A percentile compares a stretch with the other conserved stretches of the same genome.
Conservation (phyloP, 2,329 filamentous ascomycete genomes). For the Talaromyces sp. region DNA sequence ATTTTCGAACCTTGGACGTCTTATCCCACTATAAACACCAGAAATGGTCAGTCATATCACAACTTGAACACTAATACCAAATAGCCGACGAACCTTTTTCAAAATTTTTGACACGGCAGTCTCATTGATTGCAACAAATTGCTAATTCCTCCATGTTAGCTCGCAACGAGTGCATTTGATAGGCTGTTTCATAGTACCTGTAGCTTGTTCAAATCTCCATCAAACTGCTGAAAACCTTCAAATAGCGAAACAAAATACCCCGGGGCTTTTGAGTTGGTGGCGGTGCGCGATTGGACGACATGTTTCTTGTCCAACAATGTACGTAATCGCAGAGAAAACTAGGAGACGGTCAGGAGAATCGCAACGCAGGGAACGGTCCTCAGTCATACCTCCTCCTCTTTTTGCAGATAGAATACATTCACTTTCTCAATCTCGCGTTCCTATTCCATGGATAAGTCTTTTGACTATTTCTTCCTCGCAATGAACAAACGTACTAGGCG, state of each 20-base stretch:
- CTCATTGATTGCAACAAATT: conserved; percentile 97
- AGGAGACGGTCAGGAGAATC: conserved; percentile 6
- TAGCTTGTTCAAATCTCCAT: conserved; percentile 92
- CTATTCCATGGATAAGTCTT: conserved; percentile 42
- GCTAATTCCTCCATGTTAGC: conserved; percentile 46
- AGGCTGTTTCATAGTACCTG: conserved; percentile 44
- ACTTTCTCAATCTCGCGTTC: conserved; percentile 98
- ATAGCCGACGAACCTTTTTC: conserved; percentile 64
- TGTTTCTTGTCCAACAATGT: conserved; percentile 94
- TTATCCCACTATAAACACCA: conserved; percentile 73
- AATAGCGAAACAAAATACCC: conserved; percentile 92
- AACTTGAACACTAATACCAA: neutral
- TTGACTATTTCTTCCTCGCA: neutral
- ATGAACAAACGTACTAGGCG: conserved; percentile 63
- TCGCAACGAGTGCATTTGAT: neutral
- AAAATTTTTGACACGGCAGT: conserved; percentile 97
- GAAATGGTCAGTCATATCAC: conserved; percentile 2
- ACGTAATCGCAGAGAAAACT: conserved; percentile 90
- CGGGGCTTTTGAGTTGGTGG: conserved; percentile 76
- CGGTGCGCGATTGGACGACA: conserved; percentile 72
- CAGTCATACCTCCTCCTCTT: conserved; percentile 81
- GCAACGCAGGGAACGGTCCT: neutral
- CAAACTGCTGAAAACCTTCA: conserved; percentile 96
- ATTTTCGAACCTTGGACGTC: conserved; percentile 72
- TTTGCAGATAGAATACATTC: conserved; percentile 95